Conservation (phyloP, 2,329 filamentous ascomycete genomes). For the Penicillium olsonii region DNA sequence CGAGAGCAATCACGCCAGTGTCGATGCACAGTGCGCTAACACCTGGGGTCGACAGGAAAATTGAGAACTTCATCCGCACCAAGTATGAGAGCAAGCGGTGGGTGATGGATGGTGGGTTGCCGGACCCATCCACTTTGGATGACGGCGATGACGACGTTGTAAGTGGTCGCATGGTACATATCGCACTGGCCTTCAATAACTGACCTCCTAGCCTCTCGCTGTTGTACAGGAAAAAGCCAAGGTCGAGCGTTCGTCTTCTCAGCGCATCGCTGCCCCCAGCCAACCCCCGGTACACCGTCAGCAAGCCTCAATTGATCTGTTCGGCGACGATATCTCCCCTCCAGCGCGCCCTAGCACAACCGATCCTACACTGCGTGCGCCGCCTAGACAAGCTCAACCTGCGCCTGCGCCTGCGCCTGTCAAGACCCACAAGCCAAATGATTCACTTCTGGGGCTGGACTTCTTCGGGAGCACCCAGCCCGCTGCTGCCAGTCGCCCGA, state of each 20-base stretch:
- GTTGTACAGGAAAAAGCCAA: slow-evolving; percentile 72
- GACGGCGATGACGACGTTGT: slow-evolving; percentile 83
- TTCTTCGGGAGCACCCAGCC: slow-evolving; percentile 77
- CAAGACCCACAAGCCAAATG: slow-evolving; percentile 69
- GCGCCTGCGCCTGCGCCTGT: slow-evolving; percentile 43
- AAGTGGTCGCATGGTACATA: slow-evolving; percentile 42
- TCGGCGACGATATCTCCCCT: slow-evolving; percentile 72
- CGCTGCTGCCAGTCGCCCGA: slow-evolving; percentile 71
- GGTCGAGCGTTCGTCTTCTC: slow-evolving; percentile 61
- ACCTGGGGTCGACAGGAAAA: slow-evolving; percentile 61
- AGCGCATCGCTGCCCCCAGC: slow-evolving; percentile 48
- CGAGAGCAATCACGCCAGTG: background rate
- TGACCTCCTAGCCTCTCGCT: slow-evolving; percentile 57
- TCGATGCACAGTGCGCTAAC: slow-evolving; percentile 13
- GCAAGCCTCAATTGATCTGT: slow-evolving; percentile 69
- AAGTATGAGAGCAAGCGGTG: slow-evolving; percentile 99
- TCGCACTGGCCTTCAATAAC: slow-evolving; percentile 4
- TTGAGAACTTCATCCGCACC: slow-evolving; percentile 98
- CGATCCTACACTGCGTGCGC: slow-evolving; percentile 65
- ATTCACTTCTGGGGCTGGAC: slow-evolving; percentile 88
- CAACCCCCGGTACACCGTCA: slow-evolving; percentile 48
- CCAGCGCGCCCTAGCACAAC: slow-evolving; percentile 71
- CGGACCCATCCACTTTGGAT: slow-evolving; percentile 86
- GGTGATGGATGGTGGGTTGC: slow-evolving; percentile 97
- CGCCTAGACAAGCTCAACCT: slow-evolving; percentile 65